A percentile compares a stretch with the other conserved stretches of the same genome.
These are phyloP conservation scores for Lumnitzera racemosa DNA, from an alignment of 345 rosid genomes.

Conservation along the genomic window DNA sequence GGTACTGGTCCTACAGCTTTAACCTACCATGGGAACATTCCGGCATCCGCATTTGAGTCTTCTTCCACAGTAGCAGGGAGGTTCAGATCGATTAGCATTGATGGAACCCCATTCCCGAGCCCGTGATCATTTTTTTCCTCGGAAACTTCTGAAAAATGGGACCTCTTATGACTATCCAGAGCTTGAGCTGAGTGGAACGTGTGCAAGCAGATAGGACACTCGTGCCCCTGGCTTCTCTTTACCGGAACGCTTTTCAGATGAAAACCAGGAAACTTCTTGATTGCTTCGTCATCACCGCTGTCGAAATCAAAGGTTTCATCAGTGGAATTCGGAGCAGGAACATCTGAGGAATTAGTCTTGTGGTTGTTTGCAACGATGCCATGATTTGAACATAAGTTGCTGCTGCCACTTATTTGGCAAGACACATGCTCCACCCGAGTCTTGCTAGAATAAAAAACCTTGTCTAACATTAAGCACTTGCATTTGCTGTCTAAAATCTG, in stretches of 20 bases:
- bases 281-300: neutral
- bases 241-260: conserved; percentile 22
- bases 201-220: conserved; percentile 84
- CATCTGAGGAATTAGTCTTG: conserved; percentile 39
- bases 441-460: conserved; percentile 19
- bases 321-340: conserved; percentile 5
- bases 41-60: conserved; percentile 21
- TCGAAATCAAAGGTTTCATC: neutral
- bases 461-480: conserved; percentile 24
- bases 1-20: too few relatives aligned
- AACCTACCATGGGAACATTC: conserved; percentile 22
- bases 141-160: conserved; percentile 72
- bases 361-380: conserved; percentile 46
- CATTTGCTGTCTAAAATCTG: conserved; percentile 13
- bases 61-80: conserved; percentile 76
- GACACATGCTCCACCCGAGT: conserved; percentile 19
- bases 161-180: conserved; percentile 93
- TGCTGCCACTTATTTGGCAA: conserved; percentile 28
- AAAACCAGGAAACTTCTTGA: neutral
- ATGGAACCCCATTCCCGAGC: conserved; percentile 30
- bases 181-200: conserved; percentile 94
- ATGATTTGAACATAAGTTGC: conserved; percentile 28
- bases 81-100: conserved; percentile 60
- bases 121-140: conserved; percentile 17
- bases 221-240: conserved; percentile 52